Percentiles rank a stretch among this genome's conserved stretches.
phyloP scores from a whole-genome alignment of 2,329 filamentous ascomycete genomes.

The Ascochyta viciae-villosae region DNA sequence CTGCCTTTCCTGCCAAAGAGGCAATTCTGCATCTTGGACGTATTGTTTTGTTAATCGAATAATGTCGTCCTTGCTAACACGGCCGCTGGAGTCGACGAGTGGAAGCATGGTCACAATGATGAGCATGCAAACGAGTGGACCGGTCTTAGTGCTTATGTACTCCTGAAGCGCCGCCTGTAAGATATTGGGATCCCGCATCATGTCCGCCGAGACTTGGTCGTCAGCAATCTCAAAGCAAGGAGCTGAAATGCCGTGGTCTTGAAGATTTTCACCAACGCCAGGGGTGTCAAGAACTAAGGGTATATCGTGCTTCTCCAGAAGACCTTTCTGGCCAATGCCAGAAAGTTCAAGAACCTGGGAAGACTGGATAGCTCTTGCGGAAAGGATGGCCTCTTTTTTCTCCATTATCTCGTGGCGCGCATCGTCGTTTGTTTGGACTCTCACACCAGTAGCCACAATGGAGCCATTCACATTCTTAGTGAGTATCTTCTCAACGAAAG shows the following conservation, averaged over 20 bases:
- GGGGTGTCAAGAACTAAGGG: slow-evolving; percentile 1
- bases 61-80: slow-evolving; percentile 1
- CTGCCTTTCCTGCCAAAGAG: slow-evolving; percentile 4
- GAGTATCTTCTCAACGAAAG: too few species aligned
- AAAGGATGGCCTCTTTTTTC: slow-evolving; percentile 25
- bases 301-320: slow-evolving; percentile 10
- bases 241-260: slow-evolving; percentile 30
- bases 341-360: slow-evolving; percentile 16
- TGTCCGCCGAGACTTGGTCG: slow-evolving; percentile 13
- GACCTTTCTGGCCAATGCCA: slow-evolving; percentile 9
- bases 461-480: background rate
- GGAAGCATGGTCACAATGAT: slow-evolving; percentile 37
- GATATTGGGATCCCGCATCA: slow-evolving; percentile 31
- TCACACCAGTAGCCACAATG: slow-evolving; percentile 18
- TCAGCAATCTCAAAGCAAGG: slow-evolving; percentile 5
- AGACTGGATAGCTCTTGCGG: slow-evolving; percentile 12
- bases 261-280: slow-evolving; percentile 26
- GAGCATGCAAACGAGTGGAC: slow-evolving; percentile 27
- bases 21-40: background rate
- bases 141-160: slow-evolving; percentile 27
- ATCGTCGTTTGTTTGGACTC: slow-evolving; percentile 45
- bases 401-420: slow-evolving; percentile 9
- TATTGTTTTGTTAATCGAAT: background rate
- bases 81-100: slow-evolving; percentile 27
- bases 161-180: slow-evolving; percentile 18